These are phyloP conservation scores for Pulicaria dysenterica DNA, from an alignment of 129 eudicot genomes.

Conservation along the genomic window DNA sequence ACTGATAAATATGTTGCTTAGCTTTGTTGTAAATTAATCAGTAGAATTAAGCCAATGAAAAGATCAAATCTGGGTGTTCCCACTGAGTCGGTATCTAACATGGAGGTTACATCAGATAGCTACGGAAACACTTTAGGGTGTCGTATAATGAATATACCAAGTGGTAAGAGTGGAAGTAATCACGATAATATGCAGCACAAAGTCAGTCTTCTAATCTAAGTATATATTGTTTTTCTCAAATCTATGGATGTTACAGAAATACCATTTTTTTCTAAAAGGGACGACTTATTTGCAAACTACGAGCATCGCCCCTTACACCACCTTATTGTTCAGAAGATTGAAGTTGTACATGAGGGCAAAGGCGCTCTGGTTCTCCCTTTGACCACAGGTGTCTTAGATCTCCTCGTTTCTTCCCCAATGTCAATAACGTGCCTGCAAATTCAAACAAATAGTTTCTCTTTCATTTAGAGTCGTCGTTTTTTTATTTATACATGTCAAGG, in stretches of 20 bases:
- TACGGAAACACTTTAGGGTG: slow-evolving; percentile 16
- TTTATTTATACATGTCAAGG: neutral
- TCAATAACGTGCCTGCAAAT: slow-evolving; percentile 70
- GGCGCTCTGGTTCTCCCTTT: slow-evolving; percentile 78
- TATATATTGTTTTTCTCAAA: slow-evolving; percentile 18
- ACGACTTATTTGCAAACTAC: slow-evolving; percentile 29
- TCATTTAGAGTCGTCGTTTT: neutral
- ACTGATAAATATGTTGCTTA: too few relatives aligned
- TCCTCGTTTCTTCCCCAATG: slow-evolving; percentile 70
- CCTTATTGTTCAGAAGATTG: slow-evolving; percentile 46
- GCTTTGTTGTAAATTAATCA: too few relatives aligned
- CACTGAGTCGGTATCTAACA: neutral
- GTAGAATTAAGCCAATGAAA: too few relatives aligned
- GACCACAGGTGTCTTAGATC: slow-evolving; percentile 83
- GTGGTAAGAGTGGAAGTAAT: slow-evolving; percentile 17
- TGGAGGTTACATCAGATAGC: slow-evolving; percentile 15
- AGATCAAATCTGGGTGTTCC: too few relatives aligned
- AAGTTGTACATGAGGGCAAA: slow-evolving; percentile 88
- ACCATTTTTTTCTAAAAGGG: slow-evolving; percentile 36
- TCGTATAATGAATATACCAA: slow-evolving; percentile 17
- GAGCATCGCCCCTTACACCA: slow-evolving; percentile 15
- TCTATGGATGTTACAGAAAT: slow-evolving; percentile 27
- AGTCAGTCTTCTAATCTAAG: slow-evolving; percentile 35
- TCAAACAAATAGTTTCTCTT: slow-evolving; percentile 11
- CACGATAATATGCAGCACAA: slow-evolving; percentile 15